These are phyloP conservation scores for Solanum ahanhuiri DNA, from an alignment of 257 asterid species.

Conservation along the genomic window DNA sequence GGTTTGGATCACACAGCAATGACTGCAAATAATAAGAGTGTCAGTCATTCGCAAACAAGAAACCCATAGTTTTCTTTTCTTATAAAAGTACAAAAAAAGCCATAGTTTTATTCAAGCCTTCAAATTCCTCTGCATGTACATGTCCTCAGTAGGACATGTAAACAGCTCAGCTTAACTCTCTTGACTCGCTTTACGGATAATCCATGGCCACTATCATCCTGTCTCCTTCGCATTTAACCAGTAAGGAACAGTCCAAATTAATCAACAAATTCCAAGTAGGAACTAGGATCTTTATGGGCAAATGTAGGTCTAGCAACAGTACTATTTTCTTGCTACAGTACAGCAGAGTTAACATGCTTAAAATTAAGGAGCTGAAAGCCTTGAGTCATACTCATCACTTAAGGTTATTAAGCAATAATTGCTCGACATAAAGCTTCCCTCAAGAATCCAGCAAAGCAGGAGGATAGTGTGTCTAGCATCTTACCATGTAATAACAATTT, in stretches of 20 bases:
- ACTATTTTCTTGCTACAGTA: neutral
- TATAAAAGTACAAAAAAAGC: neutral
- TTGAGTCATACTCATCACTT: neutral
- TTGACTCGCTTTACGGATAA: neutral
- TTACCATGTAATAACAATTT: neutral
- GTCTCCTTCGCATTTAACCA: neutral
- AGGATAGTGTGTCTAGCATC: neutral
- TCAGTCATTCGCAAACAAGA: neutral
- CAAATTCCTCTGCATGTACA: neutral
- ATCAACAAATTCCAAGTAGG: neutral
- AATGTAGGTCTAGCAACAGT: neutral
- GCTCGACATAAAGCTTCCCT: neutral
- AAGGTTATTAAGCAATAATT: neutral
- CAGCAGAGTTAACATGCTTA: neutral
- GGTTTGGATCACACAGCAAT: slow-evolving; percentile 78
- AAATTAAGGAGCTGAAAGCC: neutral
- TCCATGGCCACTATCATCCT: neutral
- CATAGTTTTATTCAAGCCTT: neutral
- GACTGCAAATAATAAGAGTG: slow-evolving; percentile 32
- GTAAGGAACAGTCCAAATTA: neutral
- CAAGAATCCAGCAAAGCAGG: neutral
- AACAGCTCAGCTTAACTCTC: neutral
- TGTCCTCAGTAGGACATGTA: neutral
- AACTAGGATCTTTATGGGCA: neutral
- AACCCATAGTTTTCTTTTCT: neutral